phyloP scores from a whole-genome alignment of 2,329 filamentous ascomycete genomes.

The Calonectria leucothoes region DNA sequence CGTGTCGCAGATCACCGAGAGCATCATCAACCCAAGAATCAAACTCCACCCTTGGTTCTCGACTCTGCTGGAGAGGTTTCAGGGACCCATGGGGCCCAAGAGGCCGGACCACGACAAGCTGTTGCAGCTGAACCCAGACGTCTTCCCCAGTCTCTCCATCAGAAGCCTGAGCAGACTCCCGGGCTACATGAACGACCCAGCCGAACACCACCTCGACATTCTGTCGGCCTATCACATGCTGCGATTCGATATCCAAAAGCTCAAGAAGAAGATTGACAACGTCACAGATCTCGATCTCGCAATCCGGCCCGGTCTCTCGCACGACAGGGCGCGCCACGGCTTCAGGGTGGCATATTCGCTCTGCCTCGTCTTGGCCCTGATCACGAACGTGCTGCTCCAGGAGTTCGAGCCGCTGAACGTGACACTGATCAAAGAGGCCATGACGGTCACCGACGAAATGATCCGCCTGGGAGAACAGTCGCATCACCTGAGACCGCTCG shows the following conservation, averaged over 20 bases:
- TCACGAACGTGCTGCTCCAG: conserved; percentile 39
- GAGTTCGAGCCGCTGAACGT: conserved; percentile 29
- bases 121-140: neutral
- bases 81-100: neutral
- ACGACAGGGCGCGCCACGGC: conserved; percentile 5
- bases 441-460: conserved; percentile 35
- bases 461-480: conserved; percentile 36
- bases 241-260: conserved; percentile 23
- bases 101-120: conserved; percentile 12
- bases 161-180: conserved; percentile 30
- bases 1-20: conserved; percentile 45
- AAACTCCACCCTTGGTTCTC: conserved; percentile 37
- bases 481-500: conserved; percentile 39
- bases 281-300: neutral
- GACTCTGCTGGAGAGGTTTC: conserved; percentile 21
- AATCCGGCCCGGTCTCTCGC: neutral
- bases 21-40: conserved; percentile 44
- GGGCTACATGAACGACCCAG: conserved; percentile 32
- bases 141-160: conserved; percentile 21
- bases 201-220: conserved; percentile 30
- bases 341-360: conserved; percentile 30
- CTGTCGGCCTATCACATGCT: conserved; percentile 30
- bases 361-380: conserved; percentile 33
- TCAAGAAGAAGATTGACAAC: neutral
- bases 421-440: conserved; percentile 28